phyloP scores from a whole-genome alignment of 2,329 filamentous ascomycete species.

The Pseudogymnoascus sp. region DNA sequence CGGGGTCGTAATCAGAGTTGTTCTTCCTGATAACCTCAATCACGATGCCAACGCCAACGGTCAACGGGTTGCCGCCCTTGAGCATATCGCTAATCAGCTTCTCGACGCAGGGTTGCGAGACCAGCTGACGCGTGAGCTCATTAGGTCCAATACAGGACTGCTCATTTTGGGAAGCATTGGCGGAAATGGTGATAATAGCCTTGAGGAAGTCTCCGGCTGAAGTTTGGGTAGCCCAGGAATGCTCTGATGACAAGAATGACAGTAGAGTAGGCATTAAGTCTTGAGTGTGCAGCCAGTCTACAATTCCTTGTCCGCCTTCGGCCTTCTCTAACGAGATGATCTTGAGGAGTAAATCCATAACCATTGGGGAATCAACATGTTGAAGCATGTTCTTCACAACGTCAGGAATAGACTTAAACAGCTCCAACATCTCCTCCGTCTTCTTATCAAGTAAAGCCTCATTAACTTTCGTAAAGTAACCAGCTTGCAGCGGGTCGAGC shows the following conservation, averaged over 20 bases:
- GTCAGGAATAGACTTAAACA: slow-evolving; percentile 75
- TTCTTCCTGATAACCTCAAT: slow-evolving; percentile 99
- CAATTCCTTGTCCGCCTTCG: slow-evolving; percentile 83
- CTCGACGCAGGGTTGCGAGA: slow-evolving; percentile 76
- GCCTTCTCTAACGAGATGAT: slow-evolving; percentile 94
- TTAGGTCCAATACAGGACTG: slow-evolving; percentile 99
- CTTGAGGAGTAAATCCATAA: slow-evolving; percentile 95
- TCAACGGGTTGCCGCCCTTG: slow-evolving; percentile 83
- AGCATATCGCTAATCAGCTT: slow-evolving; percentile 88
- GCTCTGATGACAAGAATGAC: slow-evolving; percentile 75
- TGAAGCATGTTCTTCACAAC: slow-evolving; percentile 79
- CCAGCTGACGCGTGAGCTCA: slow-evolving; percentile 87
- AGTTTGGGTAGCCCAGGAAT: slow-evolving; percentile 85
- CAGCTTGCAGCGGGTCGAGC: slow-evolving; percentile 85
- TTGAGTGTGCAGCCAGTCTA: slow-evolving; percentile 92
- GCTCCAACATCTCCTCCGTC: slow-evolving; percentile 90
- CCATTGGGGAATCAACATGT: slow-evolving; percentile 94
- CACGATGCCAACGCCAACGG: slow-evolving; percentile 91
- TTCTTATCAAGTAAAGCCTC: slow-evolving; percentile 97
- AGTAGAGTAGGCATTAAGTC: slow-evolving; percentile 80
- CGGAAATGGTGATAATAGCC: slow-evolving; percentile 97
- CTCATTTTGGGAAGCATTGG: slow-evolving; percentile 95
- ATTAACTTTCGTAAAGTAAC: slow-evolving; percentile 98
- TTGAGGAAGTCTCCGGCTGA: slow-evolving; percentile 97
- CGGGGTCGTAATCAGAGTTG: slow-evolving; percentile 96